These are phyloP conservation scores for Hansenula anomala DNA, from an alignment of 1,139 yeast species.

Conservation along the genomic window DNA sequence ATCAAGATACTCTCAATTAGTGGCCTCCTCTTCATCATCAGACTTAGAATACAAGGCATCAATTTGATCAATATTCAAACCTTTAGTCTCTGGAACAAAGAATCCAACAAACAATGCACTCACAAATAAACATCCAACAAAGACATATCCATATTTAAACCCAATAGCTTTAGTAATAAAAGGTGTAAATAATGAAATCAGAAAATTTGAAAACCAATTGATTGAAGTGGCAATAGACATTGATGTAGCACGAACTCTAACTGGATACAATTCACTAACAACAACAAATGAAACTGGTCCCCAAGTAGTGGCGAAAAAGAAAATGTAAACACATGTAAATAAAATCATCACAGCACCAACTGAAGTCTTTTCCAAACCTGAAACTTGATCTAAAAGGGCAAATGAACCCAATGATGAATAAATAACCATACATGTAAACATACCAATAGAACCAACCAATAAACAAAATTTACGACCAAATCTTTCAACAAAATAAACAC, in stretches of 20 bases:
- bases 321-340: constrained; percentile 68
- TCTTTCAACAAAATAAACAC: constrained; percentile 61
- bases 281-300: constrained; percentile 79
- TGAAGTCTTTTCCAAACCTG: constrained; percentile 24
- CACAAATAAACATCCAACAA: constrained; percentile 57
- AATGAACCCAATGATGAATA: constrained; percentile 63
- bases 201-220: constrained; percentile 74
- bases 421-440: constrained; percentile 57
- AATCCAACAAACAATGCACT: constrained; percentile 55
- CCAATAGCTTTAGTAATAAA: constrained; percentile 49
- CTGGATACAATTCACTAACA: constrained; percentile 73
- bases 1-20: too few relatives aligned
- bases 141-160: constrained; percentile 64
- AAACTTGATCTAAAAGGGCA: constrained; percentile 16
- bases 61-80: constrained; percentile 61
- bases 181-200: constrained; percentile 70
- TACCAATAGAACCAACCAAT: constrained; percentile 55
- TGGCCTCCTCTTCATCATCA: too few relatives aligned
- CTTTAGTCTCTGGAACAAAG: constrained; percentile 70
- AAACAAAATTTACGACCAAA: constrained; percentile 66
- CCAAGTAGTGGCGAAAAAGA: constrained; percentile 79
- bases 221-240: constrained; percentile 71
- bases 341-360: constrained; percentile 70
- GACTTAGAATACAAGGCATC: constrained; percentile 29
- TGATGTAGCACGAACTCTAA: constrained; percentile 69